A percentile compares a stretch with the other conserved stretches of the same genome.
Conservation (phyloP, 2,329 filamentous ascomycete species). For the Aspergillus aculeatinus region DNA sequence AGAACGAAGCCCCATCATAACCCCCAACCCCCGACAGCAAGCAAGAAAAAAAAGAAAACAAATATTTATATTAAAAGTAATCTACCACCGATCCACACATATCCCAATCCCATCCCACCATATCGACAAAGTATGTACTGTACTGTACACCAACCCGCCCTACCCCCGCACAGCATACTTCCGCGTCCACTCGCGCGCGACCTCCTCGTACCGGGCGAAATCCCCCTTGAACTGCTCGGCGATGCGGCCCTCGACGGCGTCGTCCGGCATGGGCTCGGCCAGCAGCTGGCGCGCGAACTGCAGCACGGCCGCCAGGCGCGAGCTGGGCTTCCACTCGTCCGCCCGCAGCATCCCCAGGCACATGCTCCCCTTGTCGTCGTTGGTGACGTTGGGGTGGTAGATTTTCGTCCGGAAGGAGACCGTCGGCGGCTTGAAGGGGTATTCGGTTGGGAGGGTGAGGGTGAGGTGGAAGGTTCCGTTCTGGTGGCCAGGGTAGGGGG, state of each 20-base stretch:
- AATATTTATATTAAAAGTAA: too few species aligned
- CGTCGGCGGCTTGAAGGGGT: constrained; percentile 84
- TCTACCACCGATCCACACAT: too few species aligned
- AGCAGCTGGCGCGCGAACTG: constrained; percentile 73
- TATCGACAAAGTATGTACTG: too few species aligned
- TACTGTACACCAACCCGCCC: background rate
- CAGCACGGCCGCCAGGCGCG: constrained; percentile 72
- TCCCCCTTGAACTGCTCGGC: constrained; percentile 78
- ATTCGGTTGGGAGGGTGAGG: constrained; percentile 72
- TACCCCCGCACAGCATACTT: constrained; percentile 59
- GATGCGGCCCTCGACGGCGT: constrained; percentile 82
- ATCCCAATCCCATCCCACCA: too few species aligned
- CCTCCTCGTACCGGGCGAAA: constrained; percentile 68
- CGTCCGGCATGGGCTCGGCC: constrained; percentile 79
- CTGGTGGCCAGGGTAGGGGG: constrained; percentile 31
- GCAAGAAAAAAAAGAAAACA: too few species aligned
- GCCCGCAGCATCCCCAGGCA: constrained; percentile 79
- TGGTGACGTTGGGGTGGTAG: constrained; percentile 93
- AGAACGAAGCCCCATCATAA: too few species aligned
- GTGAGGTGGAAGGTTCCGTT: constrained; percentile 73
- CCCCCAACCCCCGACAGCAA: too few species aligned
- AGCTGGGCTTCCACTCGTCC: constrained; percentile 90
- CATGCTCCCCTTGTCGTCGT: constrained; percentile 81
- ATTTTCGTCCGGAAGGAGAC: constrained; percentile 83
- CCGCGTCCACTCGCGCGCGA: constrained; percentile 69